Conservation (phyloP, 148 eudicot species). For the Fagopyrum homotropicum region DNA sequence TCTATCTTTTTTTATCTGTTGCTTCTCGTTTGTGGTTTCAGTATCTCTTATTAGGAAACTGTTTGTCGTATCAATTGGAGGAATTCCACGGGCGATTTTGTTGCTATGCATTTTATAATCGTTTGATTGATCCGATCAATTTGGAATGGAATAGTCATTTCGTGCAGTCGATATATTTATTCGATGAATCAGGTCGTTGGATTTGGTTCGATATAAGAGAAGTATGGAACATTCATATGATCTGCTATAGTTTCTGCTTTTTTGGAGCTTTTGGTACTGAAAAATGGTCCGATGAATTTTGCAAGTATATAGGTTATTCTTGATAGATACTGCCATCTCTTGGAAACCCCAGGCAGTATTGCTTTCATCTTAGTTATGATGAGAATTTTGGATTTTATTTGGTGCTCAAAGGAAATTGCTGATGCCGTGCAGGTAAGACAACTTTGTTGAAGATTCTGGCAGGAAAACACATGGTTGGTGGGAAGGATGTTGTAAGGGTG, state of each 20-base stretch:
- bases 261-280: neutral
- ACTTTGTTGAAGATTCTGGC: constrained; percentile 91
- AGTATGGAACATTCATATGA: neutral
- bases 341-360: neutral
- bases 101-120: neutral
- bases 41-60: neutral
- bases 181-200: neutral
- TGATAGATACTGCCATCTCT: neutral
- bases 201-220: neutral
- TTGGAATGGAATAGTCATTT: neutral
- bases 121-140: neutral
- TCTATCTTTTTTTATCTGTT: neutral
- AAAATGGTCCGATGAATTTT: neutral
- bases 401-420: neutral
- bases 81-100: neutral
- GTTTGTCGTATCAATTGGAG: neutral
- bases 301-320: neutral
- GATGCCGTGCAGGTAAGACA: constrained; percentile 58
- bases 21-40: neutral
- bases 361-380: neutral
- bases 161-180: neutral
- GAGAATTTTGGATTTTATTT: neutral
- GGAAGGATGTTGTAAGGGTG: constrained; percentile 83
- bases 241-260: neutral
- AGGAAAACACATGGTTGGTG: constrained; percentile 98